A percentile compares a stretch with the other conserved stretches of the same genome.
Conservation (phyloP, 495 filamentous ascomycete species). For the Bacidia rubella region DNA sequence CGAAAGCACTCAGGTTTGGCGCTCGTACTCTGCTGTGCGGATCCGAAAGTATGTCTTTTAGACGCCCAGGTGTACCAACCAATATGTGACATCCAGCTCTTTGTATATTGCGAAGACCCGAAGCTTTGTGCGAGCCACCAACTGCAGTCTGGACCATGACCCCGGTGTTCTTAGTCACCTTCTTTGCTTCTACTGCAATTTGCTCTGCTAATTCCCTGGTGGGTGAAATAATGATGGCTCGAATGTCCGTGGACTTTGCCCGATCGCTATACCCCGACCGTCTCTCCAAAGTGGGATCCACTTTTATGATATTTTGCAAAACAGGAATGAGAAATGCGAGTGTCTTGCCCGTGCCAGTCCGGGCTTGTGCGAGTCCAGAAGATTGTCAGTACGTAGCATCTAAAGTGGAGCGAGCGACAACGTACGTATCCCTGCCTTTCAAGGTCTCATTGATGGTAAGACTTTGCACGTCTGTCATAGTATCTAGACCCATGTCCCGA, state of each 20-base stretch:
- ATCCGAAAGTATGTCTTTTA: constrained; percentile 75
- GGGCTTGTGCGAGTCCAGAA: constrained; percentile 70
- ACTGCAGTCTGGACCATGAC: constrained; percentile 76
- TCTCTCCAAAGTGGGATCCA: constrained; percentile 37
- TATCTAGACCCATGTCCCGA: constrained; percentile 57
- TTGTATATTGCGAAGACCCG: constrained; percentile 48
- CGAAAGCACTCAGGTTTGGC: constrained; percentile 62
- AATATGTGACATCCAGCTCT: constrained; percentile 74
- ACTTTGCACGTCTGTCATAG: constrained; percentile 88
- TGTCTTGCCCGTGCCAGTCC: constrained; percentile 81
- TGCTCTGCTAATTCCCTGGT: constrained; percentile 93
- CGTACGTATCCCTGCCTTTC: constrained; percentile 71
- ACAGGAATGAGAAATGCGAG: constrained; percentile 69
- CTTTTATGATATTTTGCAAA: constrained; percentile 54
- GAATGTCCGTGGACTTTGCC: constrained; percentile 51
- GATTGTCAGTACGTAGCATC: not conserved
- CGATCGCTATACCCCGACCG: constrained; percentile 17
- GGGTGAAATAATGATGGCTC: constrained; percentile 82
- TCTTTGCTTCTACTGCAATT: constrained; percentile 71
- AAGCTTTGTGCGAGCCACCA: constrained; percentile 66
- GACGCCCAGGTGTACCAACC: constrained; percentile 79
- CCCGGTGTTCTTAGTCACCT: constrained; percentile 50
- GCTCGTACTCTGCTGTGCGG: constrained; percentile 47
- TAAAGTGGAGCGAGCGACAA: constrained; percentile 11
- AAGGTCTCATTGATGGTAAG: constrained; percentile 67